Base-by-base conservation (phyloP, 345 rosid genomes). In the Gossypium turneri region DNA sequence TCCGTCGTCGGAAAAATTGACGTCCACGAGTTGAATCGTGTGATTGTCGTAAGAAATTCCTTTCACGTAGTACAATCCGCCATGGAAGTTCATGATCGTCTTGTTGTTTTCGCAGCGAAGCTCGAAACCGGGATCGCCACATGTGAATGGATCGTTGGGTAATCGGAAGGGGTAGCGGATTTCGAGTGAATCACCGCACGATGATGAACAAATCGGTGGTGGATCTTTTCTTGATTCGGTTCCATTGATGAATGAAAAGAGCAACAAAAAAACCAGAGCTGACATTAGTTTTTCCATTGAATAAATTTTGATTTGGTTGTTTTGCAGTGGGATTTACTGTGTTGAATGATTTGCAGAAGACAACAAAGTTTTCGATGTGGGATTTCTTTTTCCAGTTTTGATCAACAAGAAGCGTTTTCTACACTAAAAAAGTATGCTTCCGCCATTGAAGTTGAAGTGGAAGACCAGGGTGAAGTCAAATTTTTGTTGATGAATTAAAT, bases 111-210 rank as follows among this genome's bases (percentile, higher is more conserved):
- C 2, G 79, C 88, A 85, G 19, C 82, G 67, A 20, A 85, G 62
- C 25, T 79, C 65, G 25, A 64, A 85, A 66, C 13, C 77, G 1
- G 45, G 7, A 17, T 81, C 79, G 6, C 85, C 86, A 48, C 82
- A 81, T n/a, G 13, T 29, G 0, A 15, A 9, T 8, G 85, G 85
- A 68, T 83, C 83, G 41, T 62, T 27, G 34, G 13, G 58, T 13
- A 83, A 75, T 22, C 85, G 82, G 58, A 81, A 85, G 6, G 86
- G 88, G 79, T 70, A 76, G 16, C 55, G 60, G 80, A 85, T 85
- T 22, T 59, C 34, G 4, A 58, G 73, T 67, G 82, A 73, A 2
- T 85, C 79, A 47, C 88, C 86, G 43, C 88, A 85, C 1, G 83
- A 79, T 22, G 86, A 81, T 16, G 78, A 50, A 72, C 86, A 85